Conservation (phyloP, 2,329 filamentous ascomycete genomes). For the Corniculantispora saksenae region DNA sequence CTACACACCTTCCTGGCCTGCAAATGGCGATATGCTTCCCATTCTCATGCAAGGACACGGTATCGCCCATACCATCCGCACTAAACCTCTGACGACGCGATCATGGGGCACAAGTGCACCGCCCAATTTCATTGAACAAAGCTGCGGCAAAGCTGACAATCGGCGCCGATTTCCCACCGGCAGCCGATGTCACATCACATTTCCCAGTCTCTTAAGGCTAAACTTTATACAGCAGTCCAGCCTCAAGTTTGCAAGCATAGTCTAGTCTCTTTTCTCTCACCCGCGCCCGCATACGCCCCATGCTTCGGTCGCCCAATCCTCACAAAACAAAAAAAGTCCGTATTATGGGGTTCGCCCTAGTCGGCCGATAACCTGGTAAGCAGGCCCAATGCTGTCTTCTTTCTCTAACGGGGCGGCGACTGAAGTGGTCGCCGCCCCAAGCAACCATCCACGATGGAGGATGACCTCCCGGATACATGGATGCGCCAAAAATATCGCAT, state of each 20-base stretch:
- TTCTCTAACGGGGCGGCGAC: constrained; percentile 11
- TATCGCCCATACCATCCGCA: no score
- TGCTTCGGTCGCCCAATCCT: not conserved
- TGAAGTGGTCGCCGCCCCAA: constrained; percentile 7
- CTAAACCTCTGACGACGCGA: no score
- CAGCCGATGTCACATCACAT: constrained; percentile 11
- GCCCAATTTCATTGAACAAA: no score
- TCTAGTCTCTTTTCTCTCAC: not conserved
- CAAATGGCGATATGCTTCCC: no score
- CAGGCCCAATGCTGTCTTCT: no score
- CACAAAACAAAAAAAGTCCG: not conserved
- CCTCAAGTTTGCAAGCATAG: not conserved
- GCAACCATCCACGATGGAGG: not conserved
- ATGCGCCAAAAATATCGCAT: constrained; percentile 10
- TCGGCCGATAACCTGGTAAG: not conserved
- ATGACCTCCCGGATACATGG: constrained; percentile 1
- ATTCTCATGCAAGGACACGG: no score
- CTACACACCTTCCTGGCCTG: no score
- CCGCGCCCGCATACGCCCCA: not conserved
- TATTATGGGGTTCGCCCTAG: not conserved
- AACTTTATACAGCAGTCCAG: not conserved
- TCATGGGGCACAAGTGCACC: no score
- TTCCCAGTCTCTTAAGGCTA: not conserved
- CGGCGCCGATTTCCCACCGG: constrained; percentile 12
- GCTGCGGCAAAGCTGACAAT: not conserved